These are phyloP conservation scores for Teratosphaeria epicoccoides DNA, from an alignment of 2,329 filamentous ascomycete genomes.

Conservation along the genomic window DNA sequence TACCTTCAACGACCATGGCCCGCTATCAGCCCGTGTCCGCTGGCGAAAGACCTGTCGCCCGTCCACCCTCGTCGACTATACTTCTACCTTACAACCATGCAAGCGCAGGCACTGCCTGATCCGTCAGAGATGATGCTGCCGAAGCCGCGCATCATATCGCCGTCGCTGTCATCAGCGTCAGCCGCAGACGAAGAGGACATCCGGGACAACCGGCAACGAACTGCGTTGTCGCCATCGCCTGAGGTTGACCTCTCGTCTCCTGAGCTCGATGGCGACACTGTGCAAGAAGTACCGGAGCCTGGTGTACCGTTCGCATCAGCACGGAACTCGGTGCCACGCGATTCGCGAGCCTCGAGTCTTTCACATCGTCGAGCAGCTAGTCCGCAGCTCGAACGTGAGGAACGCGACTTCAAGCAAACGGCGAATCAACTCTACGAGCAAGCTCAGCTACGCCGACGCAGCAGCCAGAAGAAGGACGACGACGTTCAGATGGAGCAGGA, in stretches of 20 bases:
- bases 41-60: constrained; percentile 85
- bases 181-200: constrained; percentile 62
- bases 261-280: constrained; percentile 65
- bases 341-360: constrained; percentile 33
- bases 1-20: constrained; percentile 84
- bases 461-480: constrained; percentile 12
- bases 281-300: constrained; percentile 48
- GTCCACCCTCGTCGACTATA: constrained; percentile 91
- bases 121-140: constrained; percentile 24
- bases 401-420: constrained; percentile 93
- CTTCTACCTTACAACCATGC: constrained; percentile 86
- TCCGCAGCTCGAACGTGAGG: constrained; percentile 83
- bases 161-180: constrained; percentile 68
- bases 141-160: constrained; percentile 59
- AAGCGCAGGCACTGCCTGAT: constrained; percentile 70
- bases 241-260: constrained; percentile 84
- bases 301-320: constrained; percentile 50
- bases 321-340: constrained; percentile 28
- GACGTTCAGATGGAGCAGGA: constrained; percentile 25
- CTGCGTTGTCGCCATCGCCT: constrained; percentile 74
- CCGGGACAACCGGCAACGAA: constrained; percentile 45
- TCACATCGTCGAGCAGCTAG: constrained; percentile 63
- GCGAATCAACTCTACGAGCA: constrained; percentile 68
- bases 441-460: constrained; percentile 30
- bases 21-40: constrained; percentile 66